Percentiles rank a stretch among this genome's conserved stretches.
phyloP scores from a whole-genome alignment of 306 rosid species.

The Lotus japonicus region DNA sequence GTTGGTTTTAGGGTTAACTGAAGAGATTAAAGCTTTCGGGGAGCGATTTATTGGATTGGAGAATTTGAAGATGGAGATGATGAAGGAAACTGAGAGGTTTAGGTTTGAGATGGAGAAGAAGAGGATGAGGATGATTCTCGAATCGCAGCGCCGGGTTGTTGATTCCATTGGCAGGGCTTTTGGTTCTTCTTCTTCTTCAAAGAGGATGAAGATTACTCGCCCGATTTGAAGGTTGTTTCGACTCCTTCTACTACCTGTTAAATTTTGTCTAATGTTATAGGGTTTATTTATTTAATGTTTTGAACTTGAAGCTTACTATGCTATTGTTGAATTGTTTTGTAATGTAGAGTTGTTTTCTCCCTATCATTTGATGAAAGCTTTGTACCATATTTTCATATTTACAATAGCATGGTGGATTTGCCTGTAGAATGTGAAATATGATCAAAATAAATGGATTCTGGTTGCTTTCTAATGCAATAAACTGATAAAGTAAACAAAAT shows the following conservation, averaged over 20 bases:
- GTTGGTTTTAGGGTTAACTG: slow-evolving; percentile 38
- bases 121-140: slow-evolving; percentile 55
- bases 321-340: not conserved
- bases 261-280: not conserved
- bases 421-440: slow-evolving; percentile 9
- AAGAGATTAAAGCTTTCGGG: slow-evolving; percentile 56
- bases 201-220: slow-evolving; percentile 32
- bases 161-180: slow-evolving; percentile 70
- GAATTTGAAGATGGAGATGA: slow-evolving; percentile 71
- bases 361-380: not conserved
- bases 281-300: not conserved
- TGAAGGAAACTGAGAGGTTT: slow-evolving; percentile 66
- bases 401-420: not conserved
- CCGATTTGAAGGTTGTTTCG: slow-evolving; percentile 21
- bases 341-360: not conserved
- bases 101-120: slow-evolving; percentile 84
- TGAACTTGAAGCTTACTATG: not conserved
- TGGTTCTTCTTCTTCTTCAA: slow-evolving; percentile 34
- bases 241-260: not conserved
- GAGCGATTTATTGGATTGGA: slow-evolving; percentile 59
- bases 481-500: not conserved
- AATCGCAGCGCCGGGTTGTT: slow-evolving; percentile 54
- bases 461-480: not conserved
- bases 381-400: not conserved
- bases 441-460: not conserved